These are phyloP conservation scores for Blastobotrys muscicola DNA, from an alignment of 805 yeast genomes.

Conservation along the genomic window DNA sequence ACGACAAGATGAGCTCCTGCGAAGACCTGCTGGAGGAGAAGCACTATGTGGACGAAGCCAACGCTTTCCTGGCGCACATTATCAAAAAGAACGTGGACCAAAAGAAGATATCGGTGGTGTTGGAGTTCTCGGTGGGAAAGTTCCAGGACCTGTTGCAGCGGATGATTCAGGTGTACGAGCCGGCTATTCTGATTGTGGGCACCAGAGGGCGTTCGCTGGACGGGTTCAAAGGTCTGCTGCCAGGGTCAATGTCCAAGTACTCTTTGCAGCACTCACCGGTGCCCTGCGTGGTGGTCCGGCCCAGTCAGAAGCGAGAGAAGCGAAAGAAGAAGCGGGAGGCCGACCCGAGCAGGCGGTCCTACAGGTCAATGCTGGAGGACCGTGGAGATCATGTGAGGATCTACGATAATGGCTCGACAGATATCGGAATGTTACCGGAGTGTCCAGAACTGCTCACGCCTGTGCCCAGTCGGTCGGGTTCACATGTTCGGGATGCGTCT, in stretches of 20 bases:
- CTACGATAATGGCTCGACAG: background rate
- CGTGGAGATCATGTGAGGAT: background rate
- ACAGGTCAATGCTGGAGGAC: background rate
- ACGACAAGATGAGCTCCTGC: slow-evolving; percentile 15
- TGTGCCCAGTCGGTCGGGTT: background rate
- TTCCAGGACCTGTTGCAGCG: slow-evolving; percentile 33
- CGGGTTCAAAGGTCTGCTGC: slow-evolving; percentile 34
- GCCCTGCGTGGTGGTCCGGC: slow-evolving; percentile 39
- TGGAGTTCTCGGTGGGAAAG: slow-evolving; percentile 38
- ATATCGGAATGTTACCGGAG: background rate
- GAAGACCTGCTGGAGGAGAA: slow-evolving; percentile 9
- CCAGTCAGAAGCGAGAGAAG: slow-evolving; percentile 27
- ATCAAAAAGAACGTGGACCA: slow-evolving; percentile 25
- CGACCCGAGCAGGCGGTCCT: slow-evolving; percentile 16
- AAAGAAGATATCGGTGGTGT: slow-evolving; percentile 33
- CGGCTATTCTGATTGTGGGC: slow-evolving; percentile 38
- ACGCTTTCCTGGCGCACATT: slow-evolving; percentile 26
- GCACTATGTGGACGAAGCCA: slow-evolving; percentile 30
- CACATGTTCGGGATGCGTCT: background rate
- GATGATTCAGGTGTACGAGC: slow-evolving; percentile 38
- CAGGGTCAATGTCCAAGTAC: slow-evolving; percentile 40
- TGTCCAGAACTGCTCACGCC: background rate
- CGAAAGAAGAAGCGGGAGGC: slow-evolving; percentile 26
- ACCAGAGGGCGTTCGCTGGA: slow-evolving; percentile 33
- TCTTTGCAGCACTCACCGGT: slow-evolving; percentile 38